Conservation (phyloP, 208 protist genomes). For the Trichomonas vaginalis region DNA sequence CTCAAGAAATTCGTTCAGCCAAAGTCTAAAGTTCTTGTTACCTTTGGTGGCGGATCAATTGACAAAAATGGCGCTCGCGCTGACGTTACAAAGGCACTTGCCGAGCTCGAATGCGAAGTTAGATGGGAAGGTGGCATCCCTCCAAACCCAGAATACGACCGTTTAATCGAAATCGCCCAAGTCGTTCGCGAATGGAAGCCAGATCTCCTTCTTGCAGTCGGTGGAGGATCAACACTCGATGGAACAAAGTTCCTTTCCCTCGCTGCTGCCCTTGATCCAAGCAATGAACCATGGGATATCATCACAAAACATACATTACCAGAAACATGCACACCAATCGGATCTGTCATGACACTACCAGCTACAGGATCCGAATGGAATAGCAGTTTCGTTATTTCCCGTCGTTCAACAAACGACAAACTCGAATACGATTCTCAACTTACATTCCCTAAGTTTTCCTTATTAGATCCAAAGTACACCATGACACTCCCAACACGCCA, state of each 20-base stretch:
- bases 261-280: not conserved
- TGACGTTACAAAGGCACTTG: not conserved
- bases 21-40: not conserved
- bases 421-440: not conserved
- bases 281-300: not conserved
- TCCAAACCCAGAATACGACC: not conserved
- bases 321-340: not conserved
- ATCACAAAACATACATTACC: not conserved
- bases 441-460: not conserved
- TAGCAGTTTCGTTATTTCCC: not conserved
- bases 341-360: not conserved
- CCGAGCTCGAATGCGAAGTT: not conserved
- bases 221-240: not conserved
- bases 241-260: not conserved
- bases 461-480: not conserved
- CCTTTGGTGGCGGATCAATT: not conserved
- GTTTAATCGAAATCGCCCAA: not conserved
- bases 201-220: not conserved
- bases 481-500: not conserved
- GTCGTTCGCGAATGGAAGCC: not conserved
- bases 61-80: not conserved
- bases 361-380: constrained; percentile 6
- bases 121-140: not conserved
- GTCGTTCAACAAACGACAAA: not conserved
- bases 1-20: not conserved